Conservation (phyloP, 495 filamentous ascomycete genomes). For the Aspergillus ostianus region DNA sequence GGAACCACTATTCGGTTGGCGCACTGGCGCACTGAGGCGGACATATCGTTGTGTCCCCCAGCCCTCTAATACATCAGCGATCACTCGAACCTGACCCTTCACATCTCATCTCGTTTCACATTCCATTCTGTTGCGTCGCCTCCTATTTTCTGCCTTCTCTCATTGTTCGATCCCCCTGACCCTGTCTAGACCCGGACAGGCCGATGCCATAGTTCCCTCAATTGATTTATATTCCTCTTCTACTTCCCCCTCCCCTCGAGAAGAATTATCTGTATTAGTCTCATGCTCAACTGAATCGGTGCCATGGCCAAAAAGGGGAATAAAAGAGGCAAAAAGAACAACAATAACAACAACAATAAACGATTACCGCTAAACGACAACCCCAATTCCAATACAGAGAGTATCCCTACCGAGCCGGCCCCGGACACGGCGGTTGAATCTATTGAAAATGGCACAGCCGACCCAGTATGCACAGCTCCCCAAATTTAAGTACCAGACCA, state of each 20-base stretch:
- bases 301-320: constrained; percentile 35
- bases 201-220: constrained; percentile 28
- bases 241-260: constrained; percentile 22
- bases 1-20: constrained; percentile 12
- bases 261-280: constrained; percentile 28
- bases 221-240: constrained; percentile 33
- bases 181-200: constrained; percentile 30
- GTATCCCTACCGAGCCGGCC: constrained; percentile 19
- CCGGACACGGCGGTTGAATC: constrained; percentile 30
- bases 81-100: constrained; percentile 22
- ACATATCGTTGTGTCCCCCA: constrained; percentile 15
- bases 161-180: constrained; percentile 11
- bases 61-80: constrained; percentile 32
- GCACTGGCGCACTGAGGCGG: constrained; percentile 16
- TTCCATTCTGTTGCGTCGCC: constrained; percentile 19
- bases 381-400: constrained; percentile 24
- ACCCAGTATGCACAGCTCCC: constrained; percentile 46
- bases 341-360: constrained; percentile 29
- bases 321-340: constrained; percentile 36
- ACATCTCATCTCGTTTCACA: constrained; percentile 28
- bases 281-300: constrained; percentile 28
- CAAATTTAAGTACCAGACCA: constrained; percentile 38
- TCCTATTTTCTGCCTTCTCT: constrained; percentile 18
- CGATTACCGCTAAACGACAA: constrained; percentile 30
- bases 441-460: constrained; percentile 34